Evolutionary conservation across 2,329 filamentous ascomycete species (phyloP).

Genomic region (Aspergillus intermedius): DNA sequence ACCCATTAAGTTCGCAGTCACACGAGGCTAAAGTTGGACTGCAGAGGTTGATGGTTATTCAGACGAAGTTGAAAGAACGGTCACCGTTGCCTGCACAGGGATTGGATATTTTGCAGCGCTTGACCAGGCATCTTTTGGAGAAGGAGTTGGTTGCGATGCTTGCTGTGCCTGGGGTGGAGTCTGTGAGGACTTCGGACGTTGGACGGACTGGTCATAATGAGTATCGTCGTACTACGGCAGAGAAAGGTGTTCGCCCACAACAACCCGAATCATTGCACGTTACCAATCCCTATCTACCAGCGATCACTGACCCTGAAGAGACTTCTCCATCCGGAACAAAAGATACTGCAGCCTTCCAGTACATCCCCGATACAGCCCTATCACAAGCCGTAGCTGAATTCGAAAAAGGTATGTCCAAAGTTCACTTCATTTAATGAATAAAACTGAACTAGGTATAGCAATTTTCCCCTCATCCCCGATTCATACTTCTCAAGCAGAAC

Average conservation of each 20-base stretch:
- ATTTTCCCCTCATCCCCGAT: no score
- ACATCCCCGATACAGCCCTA: constrained; percentile 11
- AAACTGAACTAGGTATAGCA: no score
- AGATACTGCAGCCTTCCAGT: constrained; percentile 2
- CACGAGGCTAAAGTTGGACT: constrained; percentile 14
- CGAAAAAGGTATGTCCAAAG: constrained; percentile 12
- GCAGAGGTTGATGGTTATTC: constrained; percentile 14
- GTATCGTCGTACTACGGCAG: no score
- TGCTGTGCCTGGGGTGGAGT: background rate
- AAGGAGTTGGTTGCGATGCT: constrained; percentile 17
- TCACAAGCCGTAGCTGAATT: constrained; percentile 14
- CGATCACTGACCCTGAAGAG: no score
- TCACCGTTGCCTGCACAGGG: constrained; percentile 15
- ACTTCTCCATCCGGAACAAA: background rate
- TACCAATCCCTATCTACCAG: background rate
- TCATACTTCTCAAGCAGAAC: no score
- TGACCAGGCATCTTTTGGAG: constrained; percentile 15
- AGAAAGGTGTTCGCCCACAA: no score
- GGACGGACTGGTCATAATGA: no score
- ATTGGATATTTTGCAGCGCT: constrained; percentile 13
- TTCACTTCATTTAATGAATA: background rate
- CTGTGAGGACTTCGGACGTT: no score
- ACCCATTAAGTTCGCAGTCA: constrained; percentile 12
- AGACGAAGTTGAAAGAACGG: constrained; percentile 10
- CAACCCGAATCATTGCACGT: background rate